Percentiles rank a stretch among this genome's conserved stretches.
Conservation (phyloP, 192 early-diverging fungal species). For the Radiomyces spectabilis region DNA sequence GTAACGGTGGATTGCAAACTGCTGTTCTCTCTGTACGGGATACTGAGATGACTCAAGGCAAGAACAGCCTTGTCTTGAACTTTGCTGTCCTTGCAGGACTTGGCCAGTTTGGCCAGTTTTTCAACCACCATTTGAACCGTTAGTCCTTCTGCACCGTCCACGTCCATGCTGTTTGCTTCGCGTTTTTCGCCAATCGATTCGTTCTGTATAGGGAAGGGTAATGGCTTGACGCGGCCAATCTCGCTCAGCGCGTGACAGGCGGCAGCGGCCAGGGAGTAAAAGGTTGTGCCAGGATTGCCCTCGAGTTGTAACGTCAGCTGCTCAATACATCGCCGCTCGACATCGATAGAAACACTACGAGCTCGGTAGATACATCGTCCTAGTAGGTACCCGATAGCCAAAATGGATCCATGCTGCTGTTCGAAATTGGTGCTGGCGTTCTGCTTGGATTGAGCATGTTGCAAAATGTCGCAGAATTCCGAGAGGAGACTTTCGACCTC, state of each 20-base stretch:
- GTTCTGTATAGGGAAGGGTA: slow-evolving; percentile 21
- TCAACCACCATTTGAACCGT: slow-evolving; percentile 10
- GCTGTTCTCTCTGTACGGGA: slow-evolving; percentile 21
- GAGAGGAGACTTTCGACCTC: slow-evolving; percentile 7
- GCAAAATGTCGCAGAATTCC: slow-evolving; percentile 11
- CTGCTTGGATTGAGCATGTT: slow-evolving; percentile 13
- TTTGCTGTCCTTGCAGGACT: slow-evolving; percentile 64
- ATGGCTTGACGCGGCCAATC: slow-evolving; percentile 49
- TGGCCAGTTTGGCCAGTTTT: slow-evolving; percentile 33
- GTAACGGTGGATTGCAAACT: slow-evolving; percentile 21
- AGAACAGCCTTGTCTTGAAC: slow-evolving; percentile 67
- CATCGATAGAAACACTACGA: slow-evolving; percentile 21
- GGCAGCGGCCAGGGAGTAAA: slow-evolving; percentile 43
- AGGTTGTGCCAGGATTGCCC: slow-evolving; percentile 22
- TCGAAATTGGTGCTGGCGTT: slow-evolving; percentile 30
- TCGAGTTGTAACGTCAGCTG: slow-evolving; percentile 44
- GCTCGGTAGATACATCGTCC: slow-evolving; percentile 56
- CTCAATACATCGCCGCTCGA: slow-evolving; percentile 31
- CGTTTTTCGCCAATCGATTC: background rate
- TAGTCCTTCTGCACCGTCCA: background rate
- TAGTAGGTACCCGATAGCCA: slow-evolving; percentile 65
- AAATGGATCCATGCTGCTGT: slow-evolving; percentile 54
- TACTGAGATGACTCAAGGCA: slow-evolving; percentile 60
- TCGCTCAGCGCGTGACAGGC: slow-evolving; percentile 68
- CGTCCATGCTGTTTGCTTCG: slow-evolving; percentile 10